Evolutionary conservation across 345 rosid genomes (phyloP).

Genomic region (Excoecaria cochinchinensis): DNA sequence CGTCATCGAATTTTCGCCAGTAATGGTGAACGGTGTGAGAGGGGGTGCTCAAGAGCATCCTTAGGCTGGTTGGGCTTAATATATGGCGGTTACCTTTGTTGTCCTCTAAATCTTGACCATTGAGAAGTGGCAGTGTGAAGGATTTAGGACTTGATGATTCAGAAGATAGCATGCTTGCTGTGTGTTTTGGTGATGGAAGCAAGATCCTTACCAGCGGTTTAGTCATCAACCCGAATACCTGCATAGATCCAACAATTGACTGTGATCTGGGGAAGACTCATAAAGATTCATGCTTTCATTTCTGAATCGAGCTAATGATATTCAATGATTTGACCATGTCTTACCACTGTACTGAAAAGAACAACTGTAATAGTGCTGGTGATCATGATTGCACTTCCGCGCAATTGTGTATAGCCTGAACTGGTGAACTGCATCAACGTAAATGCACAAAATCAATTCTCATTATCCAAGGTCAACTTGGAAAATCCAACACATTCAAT

Average conservation of each 20-base stretch:
- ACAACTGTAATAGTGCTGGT: constrained; percentile 95
- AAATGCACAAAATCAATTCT: background rate
- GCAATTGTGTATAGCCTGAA: constrained; percentile 57
- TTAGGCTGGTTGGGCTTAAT: constrained; percentile 38
- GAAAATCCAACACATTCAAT: background rate
- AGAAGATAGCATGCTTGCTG: constrained; percentile 44
- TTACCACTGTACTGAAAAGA: constrained; percentile 91
- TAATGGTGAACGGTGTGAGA: constrained; percentile 73
- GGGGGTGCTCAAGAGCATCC: constrained; percentile 62
- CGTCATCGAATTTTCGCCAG: constrained; percentile 74
- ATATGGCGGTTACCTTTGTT: constrained; percentile 22
- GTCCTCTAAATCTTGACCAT: constrained; percentile 36
- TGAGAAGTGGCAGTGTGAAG: constrained; percentile 56
- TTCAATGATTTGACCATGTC: constrained; percentile 16
- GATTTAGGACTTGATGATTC: constrained; percentile 61
- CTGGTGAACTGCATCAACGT: constrained; percentile 55
- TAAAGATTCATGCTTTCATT: too few species aligned
- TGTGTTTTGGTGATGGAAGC: constrained; percentile 56
- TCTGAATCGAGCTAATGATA: too few species aligned
- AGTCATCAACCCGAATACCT: constrained; percentile 88
- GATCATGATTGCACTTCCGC: constrained; percentile 81
- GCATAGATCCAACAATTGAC: constrained; percentile 17
- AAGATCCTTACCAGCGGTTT: constrained; percentile 73
- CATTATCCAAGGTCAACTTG: background rate
- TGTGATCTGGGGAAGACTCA: too few species aligned